Evolutionary conservation across 176 grass and related monocot genomes (phyloP).

Genomic region (Eleusine coracana): DNA sequence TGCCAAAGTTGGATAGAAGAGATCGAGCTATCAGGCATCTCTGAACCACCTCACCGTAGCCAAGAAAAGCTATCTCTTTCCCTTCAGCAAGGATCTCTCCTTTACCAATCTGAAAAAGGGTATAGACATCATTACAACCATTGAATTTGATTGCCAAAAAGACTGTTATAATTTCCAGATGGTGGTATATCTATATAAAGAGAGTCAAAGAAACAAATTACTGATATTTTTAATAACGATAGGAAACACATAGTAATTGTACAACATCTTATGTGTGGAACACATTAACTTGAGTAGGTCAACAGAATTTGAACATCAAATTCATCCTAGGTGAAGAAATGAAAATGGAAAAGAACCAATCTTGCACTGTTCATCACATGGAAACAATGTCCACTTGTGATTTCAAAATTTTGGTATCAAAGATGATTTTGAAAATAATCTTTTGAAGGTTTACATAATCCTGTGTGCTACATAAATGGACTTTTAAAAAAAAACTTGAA

Average conservation of each 20-base stretch:
- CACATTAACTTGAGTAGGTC: too few species aligned
- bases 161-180: background rate
- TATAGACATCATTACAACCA: background rate
- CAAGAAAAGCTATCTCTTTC: slow-evolving; percentile 70
- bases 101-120: slow-evolving; percentile 70
- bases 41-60: slow-evolving; percentile 68
- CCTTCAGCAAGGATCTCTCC: slow-evolving; percentile 69
- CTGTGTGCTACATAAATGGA: too few species aligned
- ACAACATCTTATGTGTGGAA: background rate
- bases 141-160: background rate
- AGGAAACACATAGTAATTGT: background rate
- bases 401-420: too few species aligned
- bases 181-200: background rate
- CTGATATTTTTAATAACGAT: background rate
- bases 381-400: too few species aligned
- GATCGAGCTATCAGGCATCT: slow-evolving; percentile 74
- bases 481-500: too few species aligned
- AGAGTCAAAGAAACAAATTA: background rate
- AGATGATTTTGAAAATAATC: too few species aligned
- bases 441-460: too few species aligned
- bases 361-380: too few species aligned
- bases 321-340: too few species aligned
- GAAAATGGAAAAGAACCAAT: too few species aligned
- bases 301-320: too few species aligned
- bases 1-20: slow-evolving; percentile 67